phyloP scores from a whole-genome alignment of 371 early-diverging fungal species.

The Basidiobolus heterosporus region DNA sequence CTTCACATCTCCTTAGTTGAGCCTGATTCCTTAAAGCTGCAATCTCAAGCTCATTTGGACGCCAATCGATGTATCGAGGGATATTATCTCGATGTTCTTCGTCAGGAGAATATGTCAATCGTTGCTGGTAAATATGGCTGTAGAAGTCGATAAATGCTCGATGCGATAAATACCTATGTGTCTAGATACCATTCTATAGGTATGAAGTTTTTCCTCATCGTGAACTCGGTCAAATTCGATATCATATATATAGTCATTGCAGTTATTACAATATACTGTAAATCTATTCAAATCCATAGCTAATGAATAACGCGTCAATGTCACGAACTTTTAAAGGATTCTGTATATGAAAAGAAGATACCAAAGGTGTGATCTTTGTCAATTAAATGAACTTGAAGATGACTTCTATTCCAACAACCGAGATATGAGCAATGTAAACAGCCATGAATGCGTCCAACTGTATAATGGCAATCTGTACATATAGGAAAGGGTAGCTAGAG shows the following conservation, averaged over 20 bases:
- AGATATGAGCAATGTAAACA: slow-evolving; percentile 55
- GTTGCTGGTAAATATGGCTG: too few species aligned
- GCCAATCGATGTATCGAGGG: slow-evolving; percentile 21
- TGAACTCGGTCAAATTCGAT: slow-evolving; percentile 42
- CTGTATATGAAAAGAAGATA: slow-evolving; percentile 9
- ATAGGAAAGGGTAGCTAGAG: slow-evolving; percentile 50
- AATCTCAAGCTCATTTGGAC: slow-evolving; percentile 32
- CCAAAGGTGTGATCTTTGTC: slow-evolving; percentile 43
- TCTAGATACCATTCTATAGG: slow-evolving; percentile 34
- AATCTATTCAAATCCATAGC: slow-evolving; percentile 50
- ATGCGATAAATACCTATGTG: slow-evolving; percentile 15
- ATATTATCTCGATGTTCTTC: slow-evolving; percentile 28
- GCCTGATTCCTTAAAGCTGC: slow-evolving; percentile 25
- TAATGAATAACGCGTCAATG: slow-evolving; percentile 4
- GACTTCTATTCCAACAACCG: slow-evolving; percentile 48
- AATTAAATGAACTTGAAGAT: slow-evolving; percentile 39
- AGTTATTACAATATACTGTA: slow-evolving; percentile 53
- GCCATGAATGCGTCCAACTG: slow-evolving; percentile 51
- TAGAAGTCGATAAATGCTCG: too few species aligned
- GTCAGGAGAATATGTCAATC: background rate
- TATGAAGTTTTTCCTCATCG: slow-evolving; percentile 36
- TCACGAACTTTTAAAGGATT: background rate
- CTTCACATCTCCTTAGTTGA: slow-evolving; percentile 25
- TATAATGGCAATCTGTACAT: slow-evolving; percentile 42
- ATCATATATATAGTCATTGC: slow-evolving; percentile 79